Base-by-base conservation (phyloP, 805 yeast genomes). In the Spathaspora gorwiae region DNA sequence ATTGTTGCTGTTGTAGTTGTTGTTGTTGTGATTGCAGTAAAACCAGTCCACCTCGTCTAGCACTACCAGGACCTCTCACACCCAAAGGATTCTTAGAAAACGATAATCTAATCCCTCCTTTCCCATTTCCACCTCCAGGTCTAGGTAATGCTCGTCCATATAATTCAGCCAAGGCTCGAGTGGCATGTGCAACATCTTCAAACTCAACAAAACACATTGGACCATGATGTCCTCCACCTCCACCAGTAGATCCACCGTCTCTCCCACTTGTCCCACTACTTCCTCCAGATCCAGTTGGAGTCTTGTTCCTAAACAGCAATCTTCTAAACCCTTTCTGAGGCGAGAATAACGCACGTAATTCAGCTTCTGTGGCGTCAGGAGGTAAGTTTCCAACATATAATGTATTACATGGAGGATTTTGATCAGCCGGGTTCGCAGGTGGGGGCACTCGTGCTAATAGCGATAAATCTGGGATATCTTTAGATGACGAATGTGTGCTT, bases 161-260 rank as follows among this genome's bases (percentile, higher is more conserved):
- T 40, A 94, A 72, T 66, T 90, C 97, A 30, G 96, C 96, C 48
- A 94, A 73, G 0, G 98, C 97, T 56, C 88, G 77, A 1, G 98
- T 89, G 1, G 99, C 99, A 65, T 80, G 85, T 3, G 86, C 83
- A 43, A 94, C 96, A 63, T 92, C 97, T 56, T 94, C 99, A 70
- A 94, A 94, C 71, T 94, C 99, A 44, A 94, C 99, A 74, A 94
- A 94, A 66, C 99, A 94, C 98, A 94, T 94, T 45, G 99, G 99
- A 5, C 99, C 98, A 68, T 86, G 95, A 9, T 11, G 12, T 7
- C 31, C 31, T 7, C 31, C 31, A 27, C 31, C 31, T 7, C 9
- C 10, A 53, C 79, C 78, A 47, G 66, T 70, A 37, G 57, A 53
- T 40, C 62, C 43, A 19, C 24, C 24, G 24, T 19, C 24, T 19